Evolutionary conservation across 768 basidiomycete species (phyloP).

Genomic region (Agaricus subrufescens): DNA sequence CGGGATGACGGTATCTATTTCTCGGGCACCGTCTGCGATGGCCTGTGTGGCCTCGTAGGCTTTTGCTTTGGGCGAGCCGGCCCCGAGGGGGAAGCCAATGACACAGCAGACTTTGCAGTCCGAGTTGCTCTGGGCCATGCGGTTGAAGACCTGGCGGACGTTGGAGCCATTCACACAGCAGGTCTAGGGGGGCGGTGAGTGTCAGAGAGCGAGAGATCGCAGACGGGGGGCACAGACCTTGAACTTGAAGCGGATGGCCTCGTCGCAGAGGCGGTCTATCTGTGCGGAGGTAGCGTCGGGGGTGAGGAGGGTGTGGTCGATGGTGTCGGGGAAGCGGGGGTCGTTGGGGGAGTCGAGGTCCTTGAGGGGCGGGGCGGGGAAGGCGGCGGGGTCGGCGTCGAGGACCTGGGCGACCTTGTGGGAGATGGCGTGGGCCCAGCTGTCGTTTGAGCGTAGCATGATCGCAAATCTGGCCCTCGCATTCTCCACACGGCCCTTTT

Average conservation of each 20-base stretch:
- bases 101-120: slow-evolving; percentile 40
- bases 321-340: slow-evolving; percentile 29
- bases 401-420: slow-evolving; percentile 25
- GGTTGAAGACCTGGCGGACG: slow-evolving; percentile 35
- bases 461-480: not conserved
- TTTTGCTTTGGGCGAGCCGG: slow-evolving; percentile 36
- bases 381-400: not conserved
- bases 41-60: slow-evolving; percentile 45
- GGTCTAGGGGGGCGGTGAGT: slow-evolving; percentile 25
- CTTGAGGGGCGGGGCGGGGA: slow-evolving; percentile 15
- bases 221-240: slow-evolving; percentile 27
- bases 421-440: slow-evolving; percentile 27
- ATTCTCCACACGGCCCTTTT: not conserved
- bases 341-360: slow-evolving; percentile 21
- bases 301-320: slow-evolving; percentile 49
- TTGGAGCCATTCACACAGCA: slow-evolving; percentile 48
- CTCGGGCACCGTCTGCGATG: slow-evolving; percentile 39
- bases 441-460: slow-evolving; percentile 20
- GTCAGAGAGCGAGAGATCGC: not conserved
- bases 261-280: slow-evolving; percentile 42
- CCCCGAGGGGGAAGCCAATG: slow-evolving; percentile 48
- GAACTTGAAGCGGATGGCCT: slow-evolving; percentile 43
- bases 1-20: slow-evolving; percentile 50
- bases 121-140: slow-evolving; percentile 31
- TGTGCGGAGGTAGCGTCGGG: slow-evolving; percentile 42